Percentiles rank a stretch among this genome's conserved stretches.
phyloP scores from a whole-genome alignment of 1,284 basidiomycete genomes.

The Austroboletus niveus region DNA sequence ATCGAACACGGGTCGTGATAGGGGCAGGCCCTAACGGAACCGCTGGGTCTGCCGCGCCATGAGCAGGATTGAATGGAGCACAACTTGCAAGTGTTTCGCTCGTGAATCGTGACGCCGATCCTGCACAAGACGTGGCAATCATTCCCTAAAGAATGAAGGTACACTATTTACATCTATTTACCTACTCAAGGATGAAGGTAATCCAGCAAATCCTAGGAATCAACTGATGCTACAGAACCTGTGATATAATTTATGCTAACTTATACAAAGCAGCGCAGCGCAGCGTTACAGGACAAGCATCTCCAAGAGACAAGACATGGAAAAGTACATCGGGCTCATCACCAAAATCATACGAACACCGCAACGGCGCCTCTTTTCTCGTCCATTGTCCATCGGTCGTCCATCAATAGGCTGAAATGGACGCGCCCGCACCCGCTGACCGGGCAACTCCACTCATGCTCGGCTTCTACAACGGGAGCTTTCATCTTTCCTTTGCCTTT shows the following conservation, averaged over 20 bases:
- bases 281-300: slow-evolving; percentile 1
- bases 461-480: slow-evolving; percentile 42
- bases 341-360: slow-evolving; percentile 41
- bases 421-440: slow-evolving; percentile 50
- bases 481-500: slow-evolving; percentile 41
- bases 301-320: not conserved
- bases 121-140: too few relatives aligned
- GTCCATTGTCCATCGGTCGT: slow-evolving; percentile 51
- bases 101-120: too few relatives aligned
- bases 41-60: too few relatives aligned
- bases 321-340: too few relatives aligned
- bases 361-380: slow-evolving; percentile 44
- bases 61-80: too few relatives aligned
- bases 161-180: too few relatives aligned
- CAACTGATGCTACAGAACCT: slow-evolving; percentile 16
- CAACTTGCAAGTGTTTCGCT: too few relatives aligned
- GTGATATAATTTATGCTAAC: slow-evolving; percentile 20
- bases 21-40: too few relatives aligned
- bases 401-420: slow-evolving; percentile 56
- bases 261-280: slow-evolving; percentile 1
- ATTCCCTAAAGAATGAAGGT: too few relatives aligned
- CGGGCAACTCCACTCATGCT: slow-evolving; percentile 62
- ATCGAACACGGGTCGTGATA: too few relatives aligned
- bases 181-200: too few relatives aligned
- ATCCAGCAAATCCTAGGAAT: too few relatives aligned